A percentile compares a stretch with the other conserved stretches of the same genome.
These are phyloP conservation scores for Berberis thunbergii DNA, from an alignment of 164 flowering plant species.

Conservation along the genomic window DNA sequence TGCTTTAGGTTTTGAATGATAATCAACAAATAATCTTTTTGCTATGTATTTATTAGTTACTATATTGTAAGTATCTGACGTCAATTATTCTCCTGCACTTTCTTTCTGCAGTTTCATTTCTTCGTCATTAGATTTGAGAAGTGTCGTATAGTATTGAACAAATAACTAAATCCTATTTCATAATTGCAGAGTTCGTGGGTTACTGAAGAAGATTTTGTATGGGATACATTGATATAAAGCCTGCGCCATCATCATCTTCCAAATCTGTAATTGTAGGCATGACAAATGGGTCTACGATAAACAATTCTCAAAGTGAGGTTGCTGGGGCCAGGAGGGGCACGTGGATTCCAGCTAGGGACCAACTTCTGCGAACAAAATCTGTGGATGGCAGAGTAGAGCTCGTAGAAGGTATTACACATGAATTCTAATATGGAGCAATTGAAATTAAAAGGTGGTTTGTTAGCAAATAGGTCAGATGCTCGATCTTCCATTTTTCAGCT, in stretches of 20 bases:
- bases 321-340: constrained; percentile 26
- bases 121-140: too few relatives aligned
- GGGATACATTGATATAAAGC: constrained; percentile 83
- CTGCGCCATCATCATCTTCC: constrained; percentile 48
- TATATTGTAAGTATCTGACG: too few relatives aligned
- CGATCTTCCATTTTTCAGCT: constrained; percentile 22
- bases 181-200: constrained; percentile 81
- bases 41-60: not conserved
- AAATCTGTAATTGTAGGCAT: constrained; percentile 35
- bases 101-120: too few relatives aligned
- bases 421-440: constrained; percentile 42
- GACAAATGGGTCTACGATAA: constrained; percentile 40
- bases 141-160: not conserved
- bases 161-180: not conserved
- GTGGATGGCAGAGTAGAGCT: constrained; percentile 53
- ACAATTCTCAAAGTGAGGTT: constrained; percentile 40
- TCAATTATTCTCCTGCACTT: too few relatives aligned
- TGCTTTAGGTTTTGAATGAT: not conserved
- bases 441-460: constrained; percentile 41
- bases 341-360: constrained; percentile 46
- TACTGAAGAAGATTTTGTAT: constrained; percentile 94
- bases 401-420: constrained; percentile 31
- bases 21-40: not conserved
- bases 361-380: constrained; percentile 31
- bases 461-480: constrained; percentile 42